Base-by-base conservation (phyloP, 108 stramenopile species). In the Hondaea fermentalgiana region DNA sequence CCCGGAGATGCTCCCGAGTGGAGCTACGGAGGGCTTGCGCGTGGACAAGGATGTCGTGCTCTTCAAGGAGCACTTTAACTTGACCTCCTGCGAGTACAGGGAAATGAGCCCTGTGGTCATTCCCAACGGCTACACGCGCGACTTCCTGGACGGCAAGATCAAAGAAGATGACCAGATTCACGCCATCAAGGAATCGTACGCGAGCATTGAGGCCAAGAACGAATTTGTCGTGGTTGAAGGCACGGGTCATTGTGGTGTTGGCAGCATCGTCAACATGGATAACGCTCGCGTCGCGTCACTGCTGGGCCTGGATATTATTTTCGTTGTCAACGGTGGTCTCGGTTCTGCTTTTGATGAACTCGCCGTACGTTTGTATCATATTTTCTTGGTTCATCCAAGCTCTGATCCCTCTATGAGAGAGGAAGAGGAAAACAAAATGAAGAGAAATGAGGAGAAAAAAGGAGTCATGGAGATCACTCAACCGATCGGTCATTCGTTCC, bases 231-330 rank as follows among this genome's bases (percentile, higher is more conserved):
- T 98, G 45, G 89, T 95, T 43, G 98, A 98, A 89, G 98, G 98
- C n/a, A 98, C 98, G 8, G 98, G 98, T 8, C 97, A 98, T 91
- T 96, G 95, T 59, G 98, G 96, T 29, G 98, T 98, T n/a, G 98
- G 98, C 44, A 95, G 95, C 88, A 96, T 98, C 89, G 97, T 98
- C 5, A 95, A 94, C 89, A 92, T 95, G 60, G 97, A 95, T 93
- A 98, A 98, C 91, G 98, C 98, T 28, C 92, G 97, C 88, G 97
- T 98, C 23, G 98, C 98, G 0, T 91, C 91, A 87, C 64, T 95
- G 76, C 83, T 98, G 23, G 97, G 97, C 43, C 94, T 96, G 8
- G 95, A 95, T 72, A 97, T 98, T 95, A 90, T 98, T 14, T 88
- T 98, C 69, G 96, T 98, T 87, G 97, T 96, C 25, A 98, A 98